Evolutionary conservation across 1,284 basidiomycete species (phyloP).

Genomic region (Malassezia sympodialis): DNA sequence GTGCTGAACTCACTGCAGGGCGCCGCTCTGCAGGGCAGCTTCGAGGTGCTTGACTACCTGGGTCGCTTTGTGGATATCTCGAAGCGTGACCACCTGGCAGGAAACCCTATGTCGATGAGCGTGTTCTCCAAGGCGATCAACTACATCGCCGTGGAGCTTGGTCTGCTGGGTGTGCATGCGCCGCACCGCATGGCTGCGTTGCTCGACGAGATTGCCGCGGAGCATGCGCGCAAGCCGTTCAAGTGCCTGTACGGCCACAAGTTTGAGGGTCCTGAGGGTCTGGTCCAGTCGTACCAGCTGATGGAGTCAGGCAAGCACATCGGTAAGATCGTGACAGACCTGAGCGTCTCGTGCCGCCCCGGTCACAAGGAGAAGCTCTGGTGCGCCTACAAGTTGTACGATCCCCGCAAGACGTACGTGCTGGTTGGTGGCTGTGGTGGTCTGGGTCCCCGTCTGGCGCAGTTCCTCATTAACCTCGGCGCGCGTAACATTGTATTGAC

Average conservation of each 20-base stretch:
- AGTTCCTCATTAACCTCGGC: slow-evolving; percentile 16
- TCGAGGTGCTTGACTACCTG: slow-evolving; percentile 16
- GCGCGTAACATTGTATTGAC: slow-evolving; percentile 23
- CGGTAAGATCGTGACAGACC: slow-evolving; percentile 19
- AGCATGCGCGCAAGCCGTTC: slow-evolving; percentile 16
- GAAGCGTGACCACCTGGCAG: slow-evolving; percentile 20
- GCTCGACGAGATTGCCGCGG: slow-evolving; percentile 17
- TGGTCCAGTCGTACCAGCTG: slow-evolving; percentile 17
- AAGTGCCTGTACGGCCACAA: slow-evolving; percentile 12
- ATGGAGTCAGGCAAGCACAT: slow-evolving; percentile 21
- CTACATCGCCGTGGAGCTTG: slow-evolving; percentile 20
- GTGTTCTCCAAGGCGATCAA: slow-evolving; percentile 21
- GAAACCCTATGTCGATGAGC: slow-evolving; percentile 19
- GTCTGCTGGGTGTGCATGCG: slow-evolving; percentile 16
- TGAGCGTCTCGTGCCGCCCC: background rate
- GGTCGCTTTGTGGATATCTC: slow-evolving; percentile 20
- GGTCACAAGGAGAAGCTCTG: slow-evolving; percentile 1
- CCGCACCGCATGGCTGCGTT: slow-evolving; percentile 13
- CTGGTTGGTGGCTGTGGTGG: slow-evolving; percentile 24
- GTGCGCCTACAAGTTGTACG: slow-evolving; percentile 14
- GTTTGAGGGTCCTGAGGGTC: slow-evolving; percentile 15
- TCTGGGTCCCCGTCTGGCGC: slow-evolving; percentile 19
- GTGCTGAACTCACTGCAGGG: slow-evolving; percentile 20
- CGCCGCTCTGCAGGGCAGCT: slow-evolving; percentile 15
- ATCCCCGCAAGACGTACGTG: slow-evolving; percentile 19